Conservation (phyloP, 2,329 filamentous ascomycete species). For the Arthroderma sp. region DNA sequence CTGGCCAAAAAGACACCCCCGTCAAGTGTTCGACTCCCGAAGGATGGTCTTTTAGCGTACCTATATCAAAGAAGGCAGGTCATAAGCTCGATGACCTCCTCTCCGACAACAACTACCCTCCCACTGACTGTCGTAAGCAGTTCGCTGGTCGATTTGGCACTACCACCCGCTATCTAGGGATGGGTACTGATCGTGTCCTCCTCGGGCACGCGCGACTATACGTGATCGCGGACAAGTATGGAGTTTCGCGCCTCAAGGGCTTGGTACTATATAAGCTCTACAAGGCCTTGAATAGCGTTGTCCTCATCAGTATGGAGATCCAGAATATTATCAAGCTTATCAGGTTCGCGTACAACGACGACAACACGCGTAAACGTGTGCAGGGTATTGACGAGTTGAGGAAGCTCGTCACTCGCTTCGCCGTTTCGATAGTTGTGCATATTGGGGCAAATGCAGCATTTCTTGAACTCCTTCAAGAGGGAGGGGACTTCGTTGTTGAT, state of each 20-base stretch:
- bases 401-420: not conserved
- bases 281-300: constrained; percentile 22
- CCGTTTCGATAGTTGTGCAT: not conserved
- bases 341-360: not conserved
- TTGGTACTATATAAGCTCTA: constrained; percentile 26
- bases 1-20: no score
- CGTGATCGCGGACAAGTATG: constrained; percentile 32
- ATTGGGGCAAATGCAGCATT: not conserved
- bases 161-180: no score
- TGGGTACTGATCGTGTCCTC: no score
- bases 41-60: no score
- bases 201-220: constrained; percentile 32
- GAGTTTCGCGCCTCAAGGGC: constrained; percentile 23
- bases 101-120: not conserved
- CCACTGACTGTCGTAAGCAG: not conserved
- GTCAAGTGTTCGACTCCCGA: no score
- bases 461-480: not conserved
- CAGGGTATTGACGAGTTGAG: not conserved
- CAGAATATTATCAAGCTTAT: not conserved
- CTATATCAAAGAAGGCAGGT: no score
- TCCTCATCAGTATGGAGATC: constrained; percentile 16
- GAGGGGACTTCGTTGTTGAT: constrained; percentile 5
- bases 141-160: not conserved
- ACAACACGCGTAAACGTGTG: not conserved
- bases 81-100: no score